Percentiles rank a stretch among this genome's conserved stretches.
These are phyloP conservation scores for Monosporascus sp. DNA, from an alignment of 2,329 filamentous ascomycete species.

Conservation along the genomic window DNA sequence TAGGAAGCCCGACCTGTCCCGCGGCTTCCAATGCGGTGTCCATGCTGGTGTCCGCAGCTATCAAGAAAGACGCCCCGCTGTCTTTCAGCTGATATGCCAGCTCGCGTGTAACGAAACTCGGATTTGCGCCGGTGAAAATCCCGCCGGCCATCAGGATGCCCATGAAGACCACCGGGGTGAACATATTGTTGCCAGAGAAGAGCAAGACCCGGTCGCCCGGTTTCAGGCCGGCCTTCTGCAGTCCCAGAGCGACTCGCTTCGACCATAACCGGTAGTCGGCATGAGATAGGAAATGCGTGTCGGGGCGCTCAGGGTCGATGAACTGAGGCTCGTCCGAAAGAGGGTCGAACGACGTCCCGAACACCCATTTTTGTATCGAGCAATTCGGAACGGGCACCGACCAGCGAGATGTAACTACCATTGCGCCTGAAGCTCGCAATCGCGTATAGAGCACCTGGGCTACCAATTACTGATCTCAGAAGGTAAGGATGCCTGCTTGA, in stretches of 20 bases:
- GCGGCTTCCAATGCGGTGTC: conserved; percentile 64
- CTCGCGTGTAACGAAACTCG: conserved; percentile 63
- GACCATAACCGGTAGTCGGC: conserved; percentile 62
- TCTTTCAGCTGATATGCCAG: conserved; percentile 71
- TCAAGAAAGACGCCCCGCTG: conserved; percentile 60
- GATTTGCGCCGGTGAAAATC: conserved; percentile 72
- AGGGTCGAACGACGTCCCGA: conserved; percentile 39
- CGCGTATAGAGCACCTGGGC: too few species aligned
- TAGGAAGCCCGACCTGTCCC: conserved; percentile 46
- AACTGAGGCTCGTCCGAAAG: conserved; percentile 42
- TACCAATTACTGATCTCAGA: too few species aligned
- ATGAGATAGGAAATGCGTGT: conserved; percentile 61
- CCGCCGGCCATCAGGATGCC: conserved; percentile 73
- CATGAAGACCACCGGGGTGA: conserved; percentile 65
- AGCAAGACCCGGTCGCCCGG: conserved; percentile 66
- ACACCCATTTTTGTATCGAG: conserved; percentile 52
- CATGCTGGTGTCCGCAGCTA: conserved; percentile 56
- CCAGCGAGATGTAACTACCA: conserved; percentile 46
- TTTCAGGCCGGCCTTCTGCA: conserved; percentile 58
- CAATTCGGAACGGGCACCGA: conserved; percentile 36
- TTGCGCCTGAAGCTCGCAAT: conserved; percentile 13
- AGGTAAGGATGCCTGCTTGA: too few species aligned
- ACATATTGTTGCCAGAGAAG: conserved; percentile 68
- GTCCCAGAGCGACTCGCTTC: conserved; percentile 65
- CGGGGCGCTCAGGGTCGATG: conserved; percentile 61